Evolutionary conservation across 2,329 filamentous ascomycete genomes (phyloP), one percentile per base, ranked within the genome.

Genomic region (Exophiala phaeomuriformis): DNA sequence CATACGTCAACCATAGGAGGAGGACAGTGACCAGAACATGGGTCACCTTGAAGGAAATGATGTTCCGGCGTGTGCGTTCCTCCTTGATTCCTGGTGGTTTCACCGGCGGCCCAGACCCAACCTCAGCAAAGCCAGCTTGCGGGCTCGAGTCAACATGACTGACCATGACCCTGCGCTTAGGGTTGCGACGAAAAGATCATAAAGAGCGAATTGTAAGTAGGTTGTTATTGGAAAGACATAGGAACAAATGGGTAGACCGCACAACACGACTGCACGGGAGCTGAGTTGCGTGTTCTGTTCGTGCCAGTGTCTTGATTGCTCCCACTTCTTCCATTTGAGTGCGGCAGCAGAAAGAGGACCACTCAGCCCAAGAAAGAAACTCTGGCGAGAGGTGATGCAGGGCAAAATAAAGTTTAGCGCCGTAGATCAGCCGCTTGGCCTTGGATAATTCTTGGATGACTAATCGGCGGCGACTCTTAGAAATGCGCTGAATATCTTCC

Each of bases 1-100:
- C 58, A 31, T 52, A 64, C 61, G 56, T 57, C 28, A 64, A 52
- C 62, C 62, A 64, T 30, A 62, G 32, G 35, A 64, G 49, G 33
- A 64, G 54, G 19, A 60, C 39, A 7, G 56, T 58, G 33, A 62
- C 45, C 36, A 64, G 45, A 44, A 63, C 47, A 52, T 64, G 60
- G 19, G 56, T 55, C 43, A 62, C 58, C 47, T 64, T 64, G 60
- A 64, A 61, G n/a, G 47, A 50, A 33, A 61, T 39, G 19, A 56
- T 48, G 43, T 54, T 59, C 39, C 52, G 46, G 32, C 51, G 47
- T 7, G 52, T 54, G 19, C 49, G 47, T 19, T 51, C 54, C 19
- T 58, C 55, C 46, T 36, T 44, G 29, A 19, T 45, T 28, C 51
- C n/a, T 9, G 29, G 49, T 12, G 30, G 32, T 42, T 31, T 50